Evolutionary conservation across 495 filamentous ascomycete genomes (phyloP).

Genomic region (Oidiodendron maius): DNA sequence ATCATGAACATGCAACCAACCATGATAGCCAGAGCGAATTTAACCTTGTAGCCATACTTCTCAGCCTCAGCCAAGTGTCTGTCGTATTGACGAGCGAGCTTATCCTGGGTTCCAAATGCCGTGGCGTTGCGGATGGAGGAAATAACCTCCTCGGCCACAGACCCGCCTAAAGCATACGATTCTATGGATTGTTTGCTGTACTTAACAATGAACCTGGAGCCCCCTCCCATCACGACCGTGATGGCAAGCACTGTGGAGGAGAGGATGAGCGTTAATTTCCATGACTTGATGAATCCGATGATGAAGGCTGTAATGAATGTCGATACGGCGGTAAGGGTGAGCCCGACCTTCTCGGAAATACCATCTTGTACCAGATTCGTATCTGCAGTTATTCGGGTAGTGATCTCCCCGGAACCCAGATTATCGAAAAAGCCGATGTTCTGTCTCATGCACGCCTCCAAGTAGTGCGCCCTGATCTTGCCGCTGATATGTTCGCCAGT

Average conservation of each 20-base stretch:
- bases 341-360: conserved; percentile 77
- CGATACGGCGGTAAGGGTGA: conserved; percentile 66
- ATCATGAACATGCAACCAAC: conserved; percentile 75
- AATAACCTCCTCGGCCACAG: conserved; percentile 89
- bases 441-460: conserved; percentile 76
- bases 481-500: conserved; percentile 82
- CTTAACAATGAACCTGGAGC: conserved; percentile 69
- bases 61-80: conserved; percentile 65
- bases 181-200: conserved; percentile 71
- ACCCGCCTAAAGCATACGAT: conserved; percentile 78
- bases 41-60: conserved; percentile 69
- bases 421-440: conserved; percentile 94
- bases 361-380: conserved; percentile 86
- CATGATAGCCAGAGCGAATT: conserved; percentile 66
- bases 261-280: conserved; percentile 79
- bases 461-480: conserved; percentile 80
- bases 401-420: conserved; percentile 86
- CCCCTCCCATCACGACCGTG: conserved; percentile 63
- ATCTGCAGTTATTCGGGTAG: conserved; percentile 86
- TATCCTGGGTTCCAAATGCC: conserved; percentile 88
- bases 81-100: conserved; percentile 81
- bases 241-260: conserved; percentile 71
- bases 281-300: conserved; percentile 80
- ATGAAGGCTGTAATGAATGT: conserved; percentile 87
- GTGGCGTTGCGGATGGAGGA: conserved; percentile 90